These are phyloP conservation scores for Cenococcum geophilum DNA, from an alignment of 495 filamentous ascomycete species.

Conservation along the genomic window DNA sequence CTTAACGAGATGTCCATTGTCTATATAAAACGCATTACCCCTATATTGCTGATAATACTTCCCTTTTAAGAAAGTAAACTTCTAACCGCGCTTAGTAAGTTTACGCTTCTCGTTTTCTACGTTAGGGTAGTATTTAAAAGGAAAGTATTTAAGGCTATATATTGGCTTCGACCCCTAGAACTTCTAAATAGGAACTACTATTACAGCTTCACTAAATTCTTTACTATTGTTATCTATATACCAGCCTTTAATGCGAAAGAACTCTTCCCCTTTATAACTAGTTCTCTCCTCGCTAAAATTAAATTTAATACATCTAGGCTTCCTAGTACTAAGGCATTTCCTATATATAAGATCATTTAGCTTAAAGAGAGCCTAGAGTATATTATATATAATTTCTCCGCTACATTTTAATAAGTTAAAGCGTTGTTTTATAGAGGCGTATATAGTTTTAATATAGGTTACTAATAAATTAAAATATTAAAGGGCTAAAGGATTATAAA, in stretches of 20 bases:
- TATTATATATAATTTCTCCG: no score
- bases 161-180: no score
- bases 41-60: constrained; percentile 20
- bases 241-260: background rate
- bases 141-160: no score
- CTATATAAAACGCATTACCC: no score
- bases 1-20: constrained; percentile 11
- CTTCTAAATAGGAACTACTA: background rate
- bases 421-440: constrained; percentile 35
- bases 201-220: background rate
- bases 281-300: no score
- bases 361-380: no score
- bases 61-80: constrained; percentile 22
- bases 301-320: constrained; percentile 28
- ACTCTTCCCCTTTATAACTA: no score
- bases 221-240: constrained; percentile 11
- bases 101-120: no score
- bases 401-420: constrained; percentile 40
- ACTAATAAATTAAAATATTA: no score
- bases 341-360: constrained; percentile 42
- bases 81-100: no score
- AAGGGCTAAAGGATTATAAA: no score
- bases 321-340: constrained; percentile 41
- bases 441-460: constrained; percentile 34
- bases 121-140: no score